Base-by-base conservation (phyloP, 257 asterid species). In the Orobanche coerulescens region DNA sequence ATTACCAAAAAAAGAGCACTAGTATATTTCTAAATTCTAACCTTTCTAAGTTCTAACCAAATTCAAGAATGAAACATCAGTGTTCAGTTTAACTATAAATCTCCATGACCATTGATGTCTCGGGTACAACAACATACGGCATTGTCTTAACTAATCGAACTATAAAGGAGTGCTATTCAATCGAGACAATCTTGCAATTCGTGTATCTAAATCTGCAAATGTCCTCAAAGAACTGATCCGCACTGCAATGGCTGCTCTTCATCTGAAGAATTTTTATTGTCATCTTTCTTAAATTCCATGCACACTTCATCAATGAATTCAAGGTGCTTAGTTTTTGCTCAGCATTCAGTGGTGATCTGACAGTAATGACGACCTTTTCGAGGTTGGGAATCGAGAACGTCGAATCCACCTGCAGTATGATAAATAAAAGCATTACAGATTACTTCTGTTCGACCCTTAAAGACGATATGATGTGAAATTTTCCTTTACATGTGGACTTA, bases 211-310 rank as follows among this genome's bases (percentile, higher is more conserved):
- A 86, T 69, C 76, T 86, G 81, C 95, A 92, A 51, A 92, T 75
- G 31, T 92, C 95, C 72, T 88, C 98, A 39, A 92, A 92, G 77
- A 88, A 88, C 42, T 86, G 95, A 78, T 92, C 95, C 43, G 98
- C 84, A 33, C 95, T 88, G 77, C 91, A 88, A 49, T 92, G 98
- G 82, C 82, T 79, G 79, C 98, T 88, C 84, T 81, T 92, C 97
- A 92, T 92, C 75, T 82, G 96, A 71, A 88, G 94, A 73, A 92
- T 92, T 75, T 77, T 84, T 73, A 92, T 80, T 16, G 74, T 61
- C 98, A 92, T 81, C 79, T 71, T 85, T 71, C 28, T 84, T 76
- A 92, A 69, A 48, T 77, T 82, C 81, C 57, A 81, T 0, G 93
- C 79, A 47, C 75, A 76, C 64, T 64, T 69, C 9, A 92, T 26